Percentiles rank a stretch among this genome's conserved stretches.
phyloP scores from a whole-genome alignment of 2,329 filamentous ascomycete genomes.

The Fusarium sp. region DNA sequence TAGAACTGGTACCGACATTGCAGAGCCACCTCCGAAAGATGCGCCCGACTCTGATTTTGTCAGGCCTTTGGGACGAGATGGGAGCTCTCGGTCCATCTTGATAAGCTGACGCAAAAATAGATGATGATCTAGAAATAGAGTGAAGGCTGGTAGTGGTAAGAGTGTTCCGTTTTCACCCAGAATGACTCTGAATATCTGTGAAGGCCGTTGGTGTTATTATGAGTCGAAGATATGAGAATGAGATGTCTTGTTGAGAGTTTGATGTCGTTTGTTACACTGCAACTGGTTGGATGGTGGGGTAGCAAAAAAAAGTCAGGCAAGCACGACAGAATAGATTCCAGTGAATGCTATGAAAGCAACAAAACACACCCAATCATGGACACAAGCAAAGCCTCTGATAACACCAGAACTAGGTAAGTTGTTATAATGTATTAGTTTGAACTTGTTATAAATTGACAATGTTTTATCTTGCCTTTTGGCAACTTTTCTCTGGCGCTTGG shows the following conservation, averaged over 20 bases:
- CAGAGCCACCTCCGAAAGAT: conserved; percentile 44
- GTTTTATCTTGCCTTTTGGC: neutral
- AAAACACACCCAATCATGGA: neutral
- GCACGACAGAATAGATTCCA: neutral
- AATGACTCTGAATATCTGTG: neutral
- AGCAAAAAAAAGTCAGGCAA: conserved; percentile 18
- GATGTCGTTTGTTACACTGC: neutral
- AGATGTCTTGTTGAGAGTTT: conserved; percentile 17
- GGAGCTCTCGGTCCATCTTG: conserved; percentile 42
- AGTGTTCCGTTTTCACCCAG: too few relatives aligned
- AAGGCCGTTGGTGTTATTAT: neutral
- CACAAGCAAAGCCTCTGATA: neutral
- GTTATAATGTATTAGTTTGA: too few relatives aligned
- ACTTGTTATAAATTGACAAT: neutral
- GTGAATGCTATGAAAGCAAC: neutral
- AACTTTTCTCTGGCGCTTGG: neutral
- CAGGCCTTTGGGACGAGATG: conserved; percentile 43
- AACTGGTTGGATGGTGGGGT: conserved; percentile 16
- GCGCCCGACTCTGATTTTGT: conserved; percentile 52
- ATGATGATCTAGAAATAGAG: neutral
- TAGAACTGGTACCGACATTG: conserved; percentile 53
- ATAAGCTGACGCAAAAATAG: neutral
- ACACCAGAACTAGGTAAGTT: neutral
- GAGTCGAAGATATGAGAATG: neutral
- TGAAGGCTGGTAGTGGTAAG: neutral